Evolutionary conservation across 192 early-diverging fungal species (phyloP).

Genomic region (Mortierella antarctica): DNA sequence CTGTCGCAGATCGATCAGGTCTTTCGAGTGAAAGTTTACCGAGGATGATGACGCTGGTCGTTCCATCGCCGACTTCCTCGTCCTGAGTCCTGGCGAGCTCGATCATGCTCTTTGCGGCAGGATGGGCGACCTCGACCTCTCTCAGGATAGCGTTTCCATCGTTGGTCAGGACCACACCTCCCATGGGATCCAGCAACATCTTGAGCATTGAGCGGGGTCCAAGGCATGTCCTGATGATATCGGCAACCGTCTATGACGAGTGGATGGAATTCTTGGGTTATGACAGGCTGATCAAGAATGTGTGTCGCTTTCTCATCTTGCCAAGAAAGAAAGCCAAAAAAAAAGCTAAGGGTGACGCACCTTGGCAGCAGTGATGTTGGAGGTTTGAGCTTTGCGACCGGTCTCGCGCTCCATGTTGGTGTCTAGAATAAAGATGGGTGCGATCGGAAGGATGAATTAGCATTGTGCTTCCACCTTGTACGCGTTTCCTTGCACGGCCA

Average conservation of each 20-base stretch:
- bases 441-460: background rate
- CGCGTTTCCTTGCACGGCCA: background rate
- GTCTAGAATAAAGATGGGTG: constrained; percentile 57
- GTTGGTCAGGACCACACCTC: constrained; percentile 97
- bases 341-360: constrained; percentile 45
- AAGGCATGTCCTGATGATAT: constrained; percentile 98
- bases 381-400: constrained; percentile 96
- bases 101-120: constrained; percentile 99
- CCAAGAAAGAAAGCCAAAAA: background rate
- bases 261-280: background rate
- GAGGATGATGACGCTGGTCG: constrained; percentile 98
- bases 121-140: constrained; percentile 99
- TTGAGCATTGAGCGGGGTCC: constrained; percentile 99
- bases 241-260: constrained; percentile 84
- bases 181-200: constrained; percentile 99
- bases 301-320: background rate
- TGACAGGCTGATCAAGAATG: background rate
- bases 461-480: background rate
- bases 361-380: constrained; percentile 98
- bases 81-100: constrained; percentile 99
- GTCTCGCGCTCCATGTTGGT: constrained; percentile 93
- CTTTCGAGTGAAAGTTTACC: constrained; percentile 61
- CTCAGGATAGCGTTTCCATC: constrained; percentile 99
- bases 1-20: background rate
- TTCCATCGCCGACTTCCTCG: constrained; percentile 99